These are phyloP conservation scores for Santalum album DNA, from an alignment of 164 flowering plant species.

Conservation along the genomic window DNA sequence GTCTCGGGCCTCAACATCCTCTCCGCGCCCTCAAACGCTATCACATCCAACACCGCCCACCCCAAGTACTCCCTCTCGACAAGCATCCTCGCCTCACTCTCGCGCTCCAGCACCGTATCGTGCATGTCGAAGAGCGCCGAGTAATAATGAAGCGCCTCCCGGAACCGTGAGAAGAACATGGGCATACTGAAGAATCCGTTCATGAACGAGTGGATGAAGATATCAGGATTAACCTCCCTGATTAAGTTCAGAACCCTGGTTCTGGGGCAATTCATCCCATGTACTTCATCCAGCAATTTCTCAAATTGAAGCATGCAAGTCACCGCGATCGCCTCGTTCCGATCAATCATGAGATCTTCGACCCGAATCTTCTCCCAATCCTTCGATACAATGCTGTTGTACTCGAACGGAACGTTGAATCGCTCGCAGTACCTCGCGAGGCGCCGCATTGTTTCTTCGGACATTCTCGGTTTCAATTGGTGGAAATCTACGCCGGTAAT, in stretches of 20 bases:
- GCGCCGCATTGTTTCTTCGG: slow-evolving; percentile 45
- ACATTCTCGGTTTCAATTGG: slow-evolving; percentile 31
- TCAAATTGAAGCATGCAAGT: slow-evolving; percentile 30
- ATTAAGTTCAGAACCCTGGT: slow-evolving; percentile 36
- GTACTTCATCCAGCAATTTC: slow-evolving; percentile 47
- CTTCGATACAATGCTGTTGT: slow-evolving; percentile 35
- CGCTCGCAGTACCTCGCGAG: slow-evolving; percentile 40
- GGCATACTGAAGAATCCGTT: slow-evolving; percentile 45
- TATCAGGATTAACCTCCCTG: slow-evolving; percentile 31
- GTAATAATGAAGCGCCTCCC: slow-evolving; percentile 43
- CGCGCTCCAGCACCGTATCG: slow-evolving; percentile 25
- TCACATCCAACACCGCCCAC: slow-evolving; percentile 30
- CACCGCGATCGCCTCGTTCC: slow-evolving; percentile 32
- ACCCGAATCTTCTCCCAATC: slow-evolving; percentile 39
- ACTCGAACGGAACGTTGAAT: slow-evolving; percentile 51
- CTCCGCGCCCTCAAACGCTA: slow-evolving; percentile 46
- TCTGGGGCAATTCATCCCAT: slow-evolving; percentile 26
- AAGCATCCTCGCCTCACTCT: slow-evolving; percentile 26
- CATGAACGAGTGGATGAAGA: slow-evolving; percentile 29
- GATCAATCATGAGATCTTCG: slow-evolving; percentile 33
- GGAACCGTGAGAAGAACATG: slow-evolving; percentile 45
- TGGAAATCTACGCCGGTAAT: slow-evolving; percentile 63
- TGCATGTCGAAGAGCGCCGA: slow-evolving; percentile 40
- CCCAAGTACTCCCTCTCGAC: slow-evolving; percentile 38
- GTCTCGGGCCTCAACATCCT: slow-evolving; percentile 41